Evolutionary conservation across 768 basidiomycete genomes (phyloP).

Genomic region (Suillus luteus): DNA sequence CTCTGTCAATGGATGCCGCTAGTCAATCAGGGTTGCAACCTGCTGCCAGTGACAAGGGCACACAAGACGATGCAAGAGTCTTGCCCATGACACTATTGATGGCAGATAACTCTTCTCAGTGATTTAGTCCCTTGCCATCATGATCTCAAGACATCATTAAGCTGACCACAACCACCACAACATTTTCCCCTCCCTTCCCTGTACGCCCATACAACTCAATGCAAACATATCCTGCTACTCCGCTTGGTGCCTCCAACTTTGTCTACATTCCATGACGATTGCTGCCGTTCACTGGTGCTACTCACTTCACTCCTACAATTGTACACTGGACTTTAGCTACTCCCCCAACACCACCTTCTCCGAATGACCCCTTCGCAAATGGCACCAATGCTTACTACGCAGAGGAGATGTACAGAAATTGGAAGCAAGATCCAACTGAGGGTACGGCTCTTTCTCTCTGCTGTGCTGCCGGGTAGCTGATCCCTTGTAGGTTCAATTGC

Average conservation of each 20-base stretch:
- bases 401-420: slow-evolving; percentile 94
- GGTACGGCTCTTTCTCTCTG: slow-evolving; percentile 43
- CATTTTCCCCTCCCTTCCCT: too few species aligned
- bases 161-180: too few species aligned
- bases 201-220: too few species aligned
- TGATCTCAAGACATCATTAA: too few species aligned
- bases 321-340: slow-evolving; percentile 46
- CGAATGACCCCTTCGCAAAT: slow-evolving; percentile 88
- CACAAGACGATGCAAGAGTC: slow-evolving; percentile 19
- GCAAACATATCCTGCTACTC: too few species aligned
- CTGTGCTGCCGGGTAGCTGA: slow-evolving; percentile 10
- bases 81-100: too few species aligned
- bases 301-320: slow-evolving; percentile 20
- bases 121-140: too few species aligned
- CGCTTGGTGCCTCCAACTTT: too few species aligned
- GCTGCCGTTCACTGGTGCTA: too few species aligned
- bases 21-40: slow-evolving; percentile 32
- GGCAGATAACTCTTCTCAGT: too few species aligned
- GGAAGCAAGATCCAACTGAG: slow-evolving; percentile 92
- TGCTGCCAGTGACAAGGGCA: slow-evolving; percentile 33
- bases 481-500: slow-evolving; percentile 80
- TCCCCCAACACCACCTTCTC: slow-evolving; percentile 57
- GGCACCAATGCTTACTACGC: slow-evolving; percentile 95
- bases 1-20: slow-evolving; percentile 25
- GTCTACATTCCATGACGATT: too few species aligned